Evolutionary conservation across 208 protist genomes (phyloP), one percentile per base, ranked within the genome.

Genomic region (Trypanosoma cruzi): DNA sequence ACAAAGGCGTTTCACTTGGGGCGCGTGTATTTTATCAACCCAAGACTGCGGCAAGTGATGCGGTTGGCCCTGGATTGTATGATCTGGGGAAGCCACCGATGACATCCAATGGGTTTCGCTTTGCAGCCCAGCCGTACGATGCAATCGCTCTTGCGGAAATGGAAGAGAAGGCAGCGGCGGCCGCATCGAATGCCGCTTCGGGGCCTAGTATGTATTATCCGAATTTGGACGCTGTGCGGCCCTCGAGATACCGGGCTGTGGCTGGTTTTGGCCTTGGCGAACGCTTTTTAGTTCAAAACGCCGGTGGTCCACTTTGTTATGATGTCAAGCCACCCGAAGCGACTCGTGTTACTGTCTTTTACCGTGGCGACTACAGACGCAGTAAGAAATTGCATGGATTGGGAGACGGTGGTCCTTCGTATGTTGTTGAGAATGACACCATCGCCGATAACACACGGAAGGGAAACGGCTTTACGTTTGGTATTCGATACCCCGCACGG

Each of bases 401-500:
- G n/a, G 48, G 36, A 16, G 16, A 37, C 37, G 55, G 40, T 18
- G 44, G 57, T 32, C 49, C 55, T 20, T 42, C 29, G 4, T 69
- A 75, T 32, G 63, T 69, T 59, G 70, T 75, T 6, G 54, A 75
- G n/a, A 68, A 69, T 48, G 46, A 46, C 34, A 75, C 70, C 5
- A 75, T 75, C 42, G 24, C 54, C 24, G 63, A 75, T 29, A 14
- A 28, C 0, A 53, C 69, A 24, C 50, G 44, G 13, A 20, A 50
- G 31, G 63, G 74, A 14, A 89, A 95, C 61, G 85, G 86, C 52
- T 88, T 73, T 61, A 91, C 84, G 22, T 88, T 93, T 72, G 79
- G 86, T 22, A 80, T 86, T 24, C 82, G 85, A 48, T 95, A 93
- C 73, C 89, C 89, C 8, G 89, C 89, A 1, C 81, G 89, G 20